phyloP scores from a whole-genome alignment of 179 eudicot genomes.

The Spinacia oleracea region DNA sequence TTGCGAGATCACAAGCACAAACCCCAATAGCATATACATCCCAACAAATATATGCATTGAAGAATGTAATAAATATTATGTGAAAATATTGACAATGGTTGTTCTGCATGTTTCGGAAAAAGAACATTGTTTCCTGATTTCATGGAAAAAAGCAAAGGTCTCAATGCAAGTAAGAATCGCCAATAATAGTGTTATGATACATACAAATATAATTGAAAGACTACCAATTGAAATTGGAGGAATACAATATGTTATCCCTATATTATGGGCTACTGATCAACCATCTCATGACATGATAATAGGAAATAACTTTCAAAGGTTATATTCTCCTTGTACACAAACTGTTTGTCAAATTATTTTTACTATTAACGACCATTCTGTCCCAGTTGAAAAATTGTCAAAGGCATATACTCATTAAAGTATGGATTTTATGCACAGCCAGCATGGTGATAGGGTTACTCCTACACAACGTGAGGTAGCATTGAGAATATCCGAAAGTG shows the following conservation, averaged over 20 bases:
- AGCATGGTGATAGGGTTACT: neutral
- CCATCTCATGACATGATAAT: neutral
- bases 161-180: no score
- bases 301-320: neutral
- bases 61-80: no score
- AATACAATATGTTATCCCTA: neutral
- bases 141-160: no score
- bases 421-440: neutral
- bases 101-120: no score
- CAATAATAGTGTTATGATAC: no score
- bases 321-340: slow-evolving; percentile 3
- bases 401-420: neutral
- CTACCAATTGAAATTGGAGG: neutral
- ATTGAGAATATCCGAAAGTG: neutral
- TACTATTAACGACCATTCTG: neutral
- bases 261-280: neutral
- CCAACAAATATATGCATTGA: no score
- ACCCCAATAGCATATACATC: no score
- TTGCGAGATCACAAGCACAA: no score
- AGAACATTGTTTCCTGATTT: no score
- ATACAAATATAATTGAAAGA: no score
- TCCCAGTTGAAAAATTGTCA: neutral
- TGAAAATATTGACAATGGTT: no score
- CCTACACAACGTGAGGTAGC: neutral
- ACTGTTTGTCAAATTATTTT: neutral